These are phyloP conservation scores for Tricholoma terreum DNA, from an alignment of 768 basidiomycete genomes.

Conservation along the genomic window DNA sequence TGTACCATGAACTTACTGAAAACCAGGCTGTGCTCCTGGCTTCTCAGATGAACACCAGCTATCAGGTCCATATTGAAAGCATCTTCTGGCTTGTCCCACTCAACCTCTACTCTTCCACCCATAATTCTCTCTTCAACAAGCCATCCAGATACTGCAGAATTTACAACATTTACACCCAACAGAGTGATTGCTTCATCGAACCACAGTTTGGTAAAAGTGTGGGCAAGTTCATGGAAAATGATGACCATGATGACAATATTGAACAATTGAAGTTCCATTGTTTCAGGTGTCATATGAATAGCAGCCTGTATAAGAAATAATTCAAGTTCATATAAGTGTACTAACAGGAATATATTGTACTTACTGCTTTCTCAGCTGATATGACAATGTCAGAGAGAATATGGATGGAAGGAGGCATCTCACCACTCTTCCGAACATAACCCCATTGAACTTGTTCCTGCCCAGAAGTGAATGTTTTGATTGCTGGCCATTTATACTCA, in stretches of 20 bases:
- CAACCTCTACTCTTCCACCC: neutral
- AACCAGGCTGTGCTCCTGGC: no score
- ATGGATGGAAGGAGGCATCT: neutral
- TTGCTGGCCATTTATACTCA: neutral
- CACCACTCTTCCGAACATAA: neutral
- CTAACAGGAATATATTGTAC: no score
- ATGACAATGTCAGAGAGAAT: neutral
- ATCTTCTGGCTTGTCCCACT: neutral
- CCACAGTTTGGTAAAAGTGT: neutral
- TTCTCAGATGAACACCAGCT: neutral
- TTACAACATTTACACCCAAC: neutral
- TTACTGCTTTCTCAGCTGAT: neutral
- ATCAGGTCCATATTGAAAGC: neutral
- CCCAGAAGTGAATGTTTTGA: neutral
- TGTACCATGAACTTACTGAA: no score
- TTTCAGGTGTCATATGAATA: neutral
- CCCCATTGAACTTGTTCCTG: neutral
- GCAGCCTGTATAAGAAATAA: neutral
- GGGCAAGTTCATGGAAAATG: neutral
- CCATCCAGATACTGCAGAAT: neutral
- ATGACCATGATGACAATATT: neutral
- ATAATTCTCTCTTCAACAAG: neutral
- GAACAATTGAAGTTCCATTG: neutral
- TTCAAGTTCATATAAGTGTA: no score
- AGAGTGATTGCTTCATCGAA: neutral